phyloP scores from a whole-genome alignment of 495 filamentous ascomycete genomes.

The Neurospora pannonica region DNA sequence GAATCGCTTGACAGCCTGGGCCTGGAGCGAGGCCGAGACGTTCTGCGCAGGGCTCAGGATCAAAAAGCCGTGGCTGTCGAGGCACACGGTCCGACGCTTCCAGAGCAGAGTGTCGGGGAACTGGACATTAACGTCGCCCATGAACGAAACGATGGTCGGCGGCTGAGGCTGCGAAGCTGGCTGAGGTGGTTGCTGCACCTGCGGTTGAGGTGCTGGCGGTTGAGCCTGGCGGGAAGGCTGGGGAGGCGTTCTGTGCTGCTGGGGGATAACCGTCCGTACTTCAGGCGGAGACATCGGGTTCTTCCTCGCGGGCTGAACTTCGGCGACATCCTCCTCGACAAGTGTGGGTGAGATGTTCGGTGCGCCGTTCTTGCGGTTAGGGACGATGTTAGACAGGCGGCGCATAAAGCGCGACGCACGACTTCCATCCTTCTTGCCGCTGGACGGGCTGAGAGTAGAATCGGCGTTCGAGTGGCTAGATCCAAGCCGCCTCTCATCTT shows the following conservation, averaged over 20 bases:
- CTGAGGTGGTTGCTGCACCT: not conserved
- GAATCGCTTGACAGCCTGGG: constrained; percentile 53
- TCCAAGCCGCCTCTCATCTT: constrained; percentile 20
- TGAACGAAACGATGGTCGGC: constrained; percentile 43
- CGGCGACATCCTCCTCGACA: constrained; percentile 49
- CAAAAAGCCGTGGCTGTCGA: constrained; percentile 69
- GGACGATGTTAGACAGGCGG: constrained; percentile 61
- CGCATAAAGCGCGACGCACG: constrained; percentile 69
- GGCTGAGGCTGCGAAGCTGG: constrained; percentile 20
- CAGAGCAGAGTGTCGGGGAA: constrained; percentile 88
- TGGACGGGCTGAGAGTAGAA: constrained; percentile 13
- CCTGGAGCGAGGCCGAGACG: constrained; percentile 27
- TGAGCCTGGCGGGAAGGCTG: constrained; percentile 12
- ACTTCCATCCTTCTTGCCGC: constrained; percentile 51
- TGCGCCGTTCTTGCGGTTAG: constrained; percentile 47
- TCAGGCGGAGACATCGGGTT: not conserved
- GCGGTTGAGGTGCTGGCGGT: constrained; percentile 17
- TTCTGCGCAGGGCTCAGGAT: constrained; percentile 53
- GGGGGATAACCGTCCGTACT: not conserved
- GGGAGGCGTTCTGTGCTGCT: not conserved
- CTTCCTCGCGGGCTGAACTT: constrained; percentile 29
- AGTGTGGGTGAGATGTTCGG: constrained; percentile 49
- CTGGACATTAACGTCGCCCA: constrained; percentile 88
- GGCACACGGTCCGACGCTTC: constrained; percentile 75
- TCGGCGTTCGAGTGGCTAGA: constrained; percentile 10